phyloP scores from a whole-genome alignment of 2,329 filamentous ascomycete genomes.

The Exophiala sp. region DNA sequence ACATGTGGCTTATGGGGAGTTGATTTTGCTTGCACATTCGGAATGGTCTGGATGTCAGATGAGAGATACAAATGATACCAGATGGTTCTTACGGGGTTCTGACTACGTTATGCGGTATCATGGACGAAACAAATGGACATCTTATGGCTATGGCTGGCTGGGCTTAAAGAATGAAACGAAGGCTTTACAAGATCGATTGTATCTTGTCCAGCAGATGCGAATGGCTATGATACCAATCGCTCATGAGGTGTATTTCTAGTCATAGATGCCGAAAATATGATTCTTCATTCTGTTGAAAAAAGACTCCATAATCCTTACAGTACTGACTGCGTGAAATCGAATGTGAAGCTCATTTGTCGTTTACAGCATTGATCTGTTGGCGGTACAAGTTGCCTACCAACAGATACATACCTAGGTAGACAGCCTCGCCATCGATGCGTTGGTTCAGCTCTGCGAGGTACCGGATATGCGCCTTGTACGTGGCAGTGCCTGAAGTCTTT shows the following conservation, averaged over 20 bases:
- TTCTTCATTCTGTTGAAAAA: slow-evolving; percentile 6
- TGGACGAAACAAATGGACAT: slow-evolving; percentile 20
- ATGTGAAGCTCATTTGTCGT: too few relatives aligned
- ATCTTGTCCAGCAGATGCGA: slow-evolving; percentile 11
- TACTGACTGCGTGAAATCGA: too few relatives aligned
- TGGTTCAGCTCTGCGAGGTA: slow-evolving; percentile 18
- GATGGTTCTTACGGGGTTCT: slow-evolving; percentile 15
- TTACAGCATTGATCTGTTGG: too few relatives aligned
- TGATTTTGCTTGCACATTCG: slow-evolving; percentile 16
- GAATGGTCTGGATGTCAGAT: slow-evolving; percentile 12
- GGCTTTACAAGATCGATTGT: slow-evolving; percentile 7
- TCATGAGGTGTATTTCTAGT: slow-evolving; percentile 26
- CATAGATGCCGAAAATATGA: slow-evolving; percentile 22
- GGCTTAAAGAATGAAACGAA: slow-evolving; percentile 18
- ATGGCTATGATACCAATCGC: slow-evolving; percentile 17
- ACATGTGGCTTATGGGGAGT: slow-evolving; percentile 13
- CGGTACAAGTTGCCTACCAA: too few relatives aligned
- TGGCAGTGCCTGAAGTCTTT: slow-evolving; percentile 9
- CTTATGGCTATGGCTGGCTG: slow-evolving; percentile 24
- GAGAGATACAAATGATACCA: slow-evolving; percentile 22
- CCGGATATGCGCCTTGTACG: slow-evolving; percentile 1
- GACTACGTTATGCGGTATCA: slow-evolving; percentile 17
- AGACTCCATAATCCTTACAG: background rate
- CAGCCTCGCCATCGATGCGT: background rate
- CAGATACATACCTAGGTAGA: too few relatives aligned